Evolutionary conservation across 2,329 filamentous ascomycete genomes (phyloP), one percentile per base, ranked within the genome.

Genomic region (Colletotrichum kahawae): DNA sequence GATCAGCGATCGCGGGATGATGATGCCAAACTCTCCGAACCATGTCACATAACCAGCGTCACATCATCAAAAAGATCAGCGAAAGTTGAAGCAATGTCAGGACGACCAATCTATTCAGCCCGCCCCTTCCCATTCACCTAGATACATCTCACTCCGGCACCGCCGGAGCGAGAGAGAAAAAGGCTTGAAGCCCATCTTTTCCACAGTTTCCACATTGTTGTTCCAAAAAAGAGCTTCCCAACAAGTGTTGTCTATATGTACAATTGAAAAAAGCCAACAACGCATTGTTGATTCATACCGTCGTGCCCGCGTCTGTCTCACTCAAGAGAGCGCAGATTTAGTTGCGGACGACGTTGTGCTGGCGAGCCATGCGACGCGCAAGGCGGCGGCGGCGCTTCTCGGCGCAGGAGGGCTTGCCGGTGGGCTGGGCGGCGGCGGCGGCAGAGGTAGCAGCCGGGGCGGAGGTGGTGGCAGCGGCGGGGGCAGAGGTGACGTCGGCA

Each of bases 321-420:
- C 24, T 27, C 13, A 43, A 33, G n/a, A 29, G 14, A 24, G 13
- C 2, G 16, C 21, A 33, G 3, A 51, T 48, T 73, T 73, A 75
- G 48, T 64, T 66, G 29, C 43, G 33, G 57, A 64, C 69, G 34
- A 68, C 73, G 33, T 74, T 68, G 67, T 77, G 76, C 74, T 76
- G 70, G 67, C 76, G 76, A n/a, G 73, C 76, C 63, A 63, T 59
- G 48, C 66, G 69, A 60, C 75, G 75, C 24, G 74, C 76, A 21
- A 76, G 70, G 36, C 74, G 70, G 64, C 76, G 76, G 43, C 71
- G 71, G 54, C 76, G 76, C 70, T 76, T 75, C 72, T 75, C 72
- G 6, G 21, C 72, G 64, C 73, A 75, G 31, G 57, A 21, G 5
- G 73, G 62, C 48, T 73, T 64, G 63, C 78, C 79, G 48, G 79